phyloP scores from a whole-genome alignment of 1,284 basidiomycete genomes.

The Ustilago sp. region DNA sequence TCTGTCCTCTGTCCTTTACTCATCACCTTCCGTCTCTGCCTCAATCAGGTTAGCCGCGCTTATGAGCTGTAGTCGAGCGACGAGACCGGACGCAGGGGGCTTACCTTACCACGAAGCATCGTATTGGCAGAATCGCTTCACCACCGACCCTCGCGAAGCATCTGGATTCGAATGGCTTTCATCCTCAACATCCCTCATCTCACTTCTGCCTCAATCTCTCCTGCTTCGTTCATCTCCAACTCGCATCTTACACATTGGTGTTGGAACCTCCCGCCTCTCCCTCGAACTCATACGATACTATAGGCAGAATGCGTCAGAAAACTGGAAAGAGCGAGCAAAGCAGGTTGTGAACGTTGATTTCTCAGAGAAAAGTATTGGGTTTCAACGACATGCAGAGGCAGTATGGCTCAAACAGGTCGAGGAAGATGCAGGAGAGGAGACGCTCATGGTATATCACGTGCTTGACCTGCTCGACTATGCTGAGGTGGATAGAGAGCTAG shows the following conservation, averaged over 20 bases:
- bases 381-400: conserved; percentile 11
- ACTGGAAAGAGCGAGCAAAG: conserved; percentile 23
- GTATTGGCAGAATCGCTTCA: conserved; percentile 46
- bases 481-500: background rate
- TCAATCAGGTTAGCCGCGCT: background rate
- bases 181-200: conserved; percentile 13
- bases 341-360: conserved; percentile 45
- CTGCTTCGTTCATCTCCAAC: conserved; percentile 5
- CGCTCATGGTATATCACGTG: conserved; percentile 28
- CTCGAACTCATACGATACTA: conserved; percentile 16
- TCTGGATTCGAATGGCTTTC: conserved; percentile 46
- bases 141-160: conserved; percentile 67
- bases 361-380: conserved; percentile 19
- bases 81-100: background rate
- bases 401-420: conserved; percentile 1
- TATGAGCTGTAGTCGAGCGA: background rate
- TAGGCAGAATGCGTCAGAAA: background rate
- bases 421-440: background rate
- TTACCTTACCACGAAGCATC: conserved; percentile 56
- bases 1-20: background rate
- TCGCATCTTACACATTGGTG: conserved; percentile 46
- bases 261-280: conserved; percentile 34
- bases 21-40: background rate
- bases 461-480: conserved; percentile 33
- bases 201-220: background rate